Conservation (phyloP, 2,329 filamentous ascomycete genomes). For the Clarireedia monteithiana region DNA sequence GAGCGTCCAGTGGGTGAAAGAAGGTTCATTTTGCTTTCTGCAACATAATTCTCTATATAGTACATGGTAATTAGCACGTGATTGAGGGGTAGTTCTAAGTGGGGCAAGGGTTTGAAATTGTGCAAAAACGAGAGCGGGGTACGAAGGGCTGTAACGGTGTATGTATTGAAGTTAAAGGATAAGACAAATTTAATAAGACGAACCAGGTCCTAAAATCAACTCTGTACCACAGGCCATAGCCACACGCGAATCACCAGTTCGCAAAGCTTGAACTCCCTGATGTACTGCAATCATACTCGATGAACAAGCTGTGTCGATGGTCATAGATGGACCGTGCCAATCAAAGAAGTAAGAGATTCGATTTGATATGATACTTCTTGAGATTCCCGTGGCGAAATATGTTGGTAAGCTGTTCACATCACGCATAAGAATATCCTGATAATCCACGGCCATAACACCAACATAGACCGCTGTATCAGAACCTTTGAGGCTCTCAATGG, state of each 20-base stretch:
- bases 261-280: constrained; percentile 41
- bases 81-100: too few relatives aligned
- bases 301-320: constrained; percentile 51
- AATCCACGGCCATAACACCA: constrained; percentile 33
- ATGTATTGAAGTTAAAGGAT: too few relatives aligned
- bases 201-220: too few relatives aligned
- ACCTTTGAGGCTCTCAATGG: neutral
- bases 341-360: constrained; percentile 47
- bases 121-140: too few relatives aligned
- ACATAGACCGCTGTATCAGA: constrained; percentile 34
- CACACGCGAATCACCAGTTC: constrained; percentile 35
- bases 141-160: too few relatives aligned
- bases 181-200: too few relatives aligned
- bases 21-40: constrained; percentile 8
- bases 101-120: too few relatives aligned
- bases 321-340: constrained; percentile 40
- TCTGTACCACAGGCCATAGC: constrained; percentile 32
- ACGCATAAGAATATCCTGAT: neutral
- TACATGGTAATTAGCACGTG: too few relatives aligned
- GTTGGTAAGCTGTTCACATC: neutral
- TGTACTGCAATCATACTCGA: constrained; percentile 46
- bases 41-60: neutral
- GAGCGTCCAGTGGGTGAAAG: constrained; percentile 8
- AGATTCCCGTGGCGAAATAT: constrained; percentile 22
- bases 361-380: constrained; percentile 39